A percentile compares a stretch with the other conserved stretches of the same genome.
phyloP scores from a whole-genome alignment of 1,284 basidiomycete species.

The Apiotrichum akiyoshidainum region DNA sequence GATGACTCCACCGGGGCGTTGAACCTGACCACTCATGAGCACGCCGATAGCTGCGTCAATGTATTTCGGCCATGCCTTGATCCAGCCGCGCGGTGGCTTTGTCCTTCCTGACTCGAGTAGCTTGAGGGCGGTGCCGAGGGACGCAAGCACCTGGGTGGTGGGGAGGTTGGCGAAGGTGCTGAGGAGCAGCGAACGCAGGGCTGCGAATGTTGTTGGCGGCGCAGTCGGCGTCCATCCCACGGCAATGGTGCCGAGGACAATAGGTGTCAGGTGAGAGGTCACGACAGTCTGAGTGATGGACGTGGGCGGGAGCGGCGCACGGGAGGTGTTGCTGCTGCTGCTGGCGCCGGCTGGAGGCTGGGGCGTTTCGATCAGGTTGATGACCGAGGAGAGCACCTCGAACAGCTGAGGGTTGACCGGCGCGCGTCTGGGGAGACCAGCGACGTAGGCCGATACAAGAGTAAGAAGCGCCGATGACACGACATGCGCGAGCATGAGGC shows the following conservation, averaged over 20 bases:
- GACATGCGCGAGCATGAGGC: conserved; percentile 29
- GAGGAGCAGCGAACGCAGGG: conserved; percentile 21
- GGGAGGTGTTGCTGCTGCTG: conserved; percentile 15
- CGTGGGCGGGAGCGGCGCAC: conserved; percentile 19
- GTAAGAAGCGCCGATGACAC: conserved; percentile 29
- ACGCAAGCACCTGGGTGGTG: conserved; percentile 30
- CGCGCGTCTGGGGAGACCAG: conserved; percentile 11
- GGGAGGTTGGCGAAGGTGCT: conserved; percentile 20
- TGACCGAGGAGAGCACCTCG: conserved; percentile 11
- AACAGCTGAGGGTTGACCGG: conserved; percentile 7
- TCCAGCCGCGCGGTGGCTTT: conserved; percentile 25
- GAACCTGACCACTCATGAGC: conserved; percentile 33
- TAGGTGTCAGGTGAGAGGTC: conserved; percentile 27
- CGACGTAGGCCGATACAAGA: conserved; percentile 23
- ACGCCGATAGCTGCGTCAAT: conserved; percentile 28
- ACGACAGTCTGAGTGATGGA: conserved; percentile 31
- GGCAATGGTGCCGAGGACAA: conserved; percentile 29
- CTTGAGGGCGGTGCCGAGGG: conserved; percentile 30
- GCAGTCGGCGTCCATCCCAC: conserved; percentile 36
- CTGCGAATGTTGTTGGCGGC: conserved; percentile 18
- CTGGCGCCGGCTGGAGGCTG: conserved; percentile 18
- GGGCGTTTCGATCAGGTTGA: conserved; percentile 24
- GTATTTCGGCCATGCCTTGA: conserved; percentile 34
- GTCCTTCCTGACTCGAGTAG: conserved; percentile 15
- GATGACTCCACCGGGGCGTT: conserved; percentile 34